Evolutionary conservation across 2,329 filamentous ascomycete species (phyloP).

Genomic region (Aspergillus eucalypticola): DNA sequence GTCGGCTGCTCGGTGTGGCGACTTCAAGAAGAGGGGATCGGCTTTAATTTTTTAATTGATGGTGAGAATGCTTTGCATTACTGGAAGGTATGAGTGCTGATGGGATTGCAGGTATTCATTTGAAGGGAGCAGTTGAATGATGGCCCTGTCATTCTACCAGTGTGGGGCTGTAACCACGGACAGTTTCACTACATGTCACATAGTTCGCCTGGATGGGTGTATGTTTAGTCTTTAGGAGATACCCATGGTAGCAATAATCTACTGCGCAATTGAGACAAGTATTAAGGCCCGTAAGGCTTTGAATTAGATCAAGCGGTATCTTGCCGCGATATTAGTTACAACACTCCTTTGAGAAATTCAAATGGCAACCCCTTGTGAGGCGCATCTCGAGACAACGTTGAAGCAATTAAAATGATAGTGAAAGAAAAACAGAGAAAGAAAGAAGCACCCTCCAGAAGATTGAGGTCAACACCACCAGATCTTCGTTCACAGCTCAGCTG

Average conservation of each 20-base stretch:
- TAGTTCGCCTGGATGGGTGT: slow-evolving; percentile 10
- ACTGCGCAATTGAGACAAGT: slow-evolving; percentile 10
- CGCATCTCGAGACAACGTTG: slow-evolving; percentile 7
- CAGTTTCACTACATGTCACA: slow-evolving; percentile 9
- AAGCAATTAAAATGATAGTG: slow-evolving; percentile 1
- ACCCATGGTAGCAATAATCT: slow-evolving; percentile 26
- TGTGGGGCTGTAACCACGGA: slow-evolving; percentile 5
- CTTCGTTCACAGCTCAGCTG: not conserved
- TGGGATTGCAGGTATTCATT: not conserved
- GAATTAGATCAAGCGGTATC: slow-evolving; percentile 9
- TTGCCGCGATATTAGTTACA: slow-evolving; percentile 6
- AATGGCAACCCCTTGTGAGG: not conserved
- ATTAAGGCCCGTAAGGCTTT: slow-evolving; percentile 1
- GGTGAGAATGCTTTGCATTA: not conserved
- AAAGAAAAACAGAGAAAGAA: not conserved
- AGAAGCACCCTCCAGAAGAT: not conserved
- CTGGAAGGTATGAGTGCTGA: not conserved
- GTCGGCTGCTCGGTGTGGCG: not conserved
- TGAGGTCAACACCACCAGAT: slow-evolving; percentile 10
- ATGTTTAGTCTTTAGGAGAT: slow-evolving; percentile 28
- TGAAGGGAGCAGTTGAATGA: not conserved
- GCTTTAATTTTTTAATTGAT: not conserved
- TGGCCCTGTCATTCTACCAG: not conserved
- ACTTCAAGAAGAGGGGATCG: not conserved
- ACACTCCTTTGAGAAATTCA: slow-evolving; percentile 7